These are phyloP conservation scores for Fusarium tjaetaba DNA, from an alignment of 2,329 filamentous ascomycete genomes.

Conservation along the genomic window DNA sequence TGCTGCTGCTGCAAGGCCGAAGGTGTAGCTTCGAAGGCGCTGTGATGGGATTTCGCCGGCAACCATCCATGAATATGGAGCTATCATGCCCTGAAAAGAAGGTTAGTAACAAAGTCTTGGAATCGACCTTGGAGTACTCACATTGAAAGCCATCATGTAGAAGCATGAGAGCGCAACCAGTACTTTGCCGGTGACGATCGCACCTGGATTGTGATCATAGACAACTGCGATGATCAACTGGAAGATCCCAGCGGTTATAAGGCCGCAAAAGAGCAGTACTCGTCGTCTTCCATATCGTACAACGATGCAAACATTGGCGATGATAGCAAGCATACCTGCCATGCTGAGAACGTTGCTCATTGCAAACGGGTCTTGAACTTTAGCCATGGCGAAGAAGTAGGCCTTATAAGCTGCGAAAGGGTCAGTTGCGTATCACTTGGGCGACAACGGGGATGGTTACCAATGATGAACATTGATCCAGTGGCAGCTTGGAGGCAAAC, in stretches of 20 bases:
- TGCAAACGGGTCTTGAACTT: slow-evolving; percentile 35
- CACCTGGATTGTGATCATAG: slow-evolving; percentile 31
- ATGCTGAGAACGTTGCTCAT: slow-evolving; percentile 41
- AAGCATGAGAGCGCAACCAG: slow-evolving; percentile 37
- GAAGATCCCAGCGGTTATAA: slow-evolving; percentile 26
- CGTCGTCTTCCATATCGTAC: slow-evolving; percentile 33
- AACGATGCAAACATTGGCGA: slow-evolving; percentile 35
- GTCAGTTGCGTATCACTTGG: rapidly evolving
- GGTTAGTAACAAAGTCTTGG: neutral
- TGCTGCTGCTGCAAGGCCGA: slow-evolving; percentile 30
- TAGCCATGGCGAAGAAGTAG: slow-evolving; percentile 39
- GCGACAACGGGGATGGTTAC: neutral
- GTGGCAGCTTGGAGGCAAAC: slow-evolving; percentile 35
- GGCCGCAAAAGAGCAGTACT: slow-evolving; percentile 14
- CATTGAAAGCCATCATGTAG: slow-evolving; percentile 39
- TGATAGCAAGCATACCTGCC: slow-evolving; percentile 33
- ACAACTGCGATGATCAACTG: slow-evolving; percentile 35
- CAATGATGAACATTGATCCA: slow-evolving; percentile 40
- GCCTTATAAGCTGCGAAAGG: slow-evolving; percentile 31
- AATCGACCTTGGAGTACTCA: neutral
- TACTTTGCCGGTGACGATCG: slow-evolving; percentile 24
- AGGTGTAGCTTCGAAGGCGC: slow-evolving; percentile 38
- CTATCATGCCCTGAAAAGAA: slow-evolving; percentile 31
- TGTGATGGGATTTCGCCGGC: slow-evolving; percentile 38
- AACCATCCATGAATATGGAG: slow-evolving; percentile 38